Evolutionary conservation across 2,329 filamentous ascomycete species (phyloP), one percentile per base, ranked within the genome.

Genomic region (Beauveria bassiana): DNA sequence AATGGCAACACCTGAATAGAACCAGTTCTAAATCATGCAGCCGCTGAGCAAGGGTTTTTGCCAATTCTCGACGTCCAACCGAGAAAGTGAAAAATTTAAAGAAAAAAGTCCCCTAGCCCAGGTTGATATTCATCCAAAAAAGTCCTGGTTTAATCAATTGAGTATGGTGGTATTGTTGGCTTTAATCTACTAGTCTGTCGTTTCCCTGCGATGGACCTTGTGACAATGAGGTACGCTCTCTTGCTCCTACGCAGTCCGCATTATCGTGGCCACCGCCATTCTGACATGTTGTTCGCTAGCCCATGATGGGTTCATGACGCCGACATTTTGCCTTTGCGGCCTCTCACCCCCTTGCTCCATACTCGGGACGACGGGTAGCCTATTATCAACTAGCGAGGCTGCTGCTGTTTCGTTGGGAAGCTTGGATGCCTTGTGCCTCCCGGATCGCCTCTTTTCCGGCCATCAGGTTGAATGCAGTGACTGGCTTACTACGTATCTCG

Each of bases 401-500:
- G n/a, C 22, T 34, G 16, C 56, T 28, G 28, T 47, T 20, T 43
- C 20, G 40, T 55, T 43, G 52, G 52, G 22, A 18, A 18, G 10
- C 10, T 10, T 4, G 43, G 26, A 58, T 38, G 56, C 4, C 55
- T 31, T 22, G 42, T 38, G 56, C 4, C 55, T 31, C 22, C 5
- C 24, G 31, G 34, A 59, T 59, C 34, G 56, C 45, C 31, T 51
- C 46, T 50, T 59, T 51, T 46, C 56, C 34, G 46, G 47, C 53
- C 20, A 34, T 31, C 45, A 31, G 45, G 45, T 42, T 58, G 42
- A 47, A 34, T 26, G 40, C 55, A 10, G 28, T 31, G 28, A 28
- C 46, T 26, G 31, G 45, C 56, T 50, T 59, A 59, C 34, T 59
- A 59, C 56, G 51, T 31, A 47, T 51, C 56, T 59, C 56, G 56